A percentile compares a stretch with the other conserved stretches of the same genome.
Evolutionary conservation across 129 eudicot species (phyloP).

Genomic region (Calendula officinalis): DNA sequence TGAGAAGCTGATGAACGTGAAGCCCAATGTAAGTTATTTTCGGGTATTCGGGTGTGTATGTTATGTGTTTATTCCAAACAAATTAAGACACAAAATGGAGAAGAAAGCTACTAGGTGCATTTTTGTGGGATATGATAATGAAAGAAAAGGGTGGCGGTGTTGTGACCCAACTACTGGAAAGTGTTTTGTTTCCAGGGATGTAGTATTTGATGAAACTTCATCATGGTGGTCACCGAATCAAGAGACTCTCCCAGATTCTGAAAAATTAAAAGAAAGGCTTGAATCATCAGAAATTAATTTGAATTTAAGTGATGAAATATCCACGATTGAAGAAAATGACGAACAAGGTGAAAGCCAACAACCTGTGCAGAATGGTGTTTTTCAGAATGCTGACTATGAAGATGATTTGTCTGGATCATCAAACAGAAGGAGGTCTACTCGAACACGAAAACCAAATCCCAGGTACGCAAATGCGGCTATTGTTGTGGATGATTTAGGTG

Average conservation of each 20-base stretch:
- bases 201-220: neutral
- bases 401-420: neutral
- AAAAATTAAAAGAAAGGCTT: neutral
- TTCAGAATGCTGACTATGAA: neutral
- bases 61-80: neutral
- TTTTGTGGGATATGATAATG: neutral
- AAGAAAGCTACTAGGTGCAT: neutral
- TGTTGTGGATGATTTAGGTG: neutral
- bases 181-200: neutral
- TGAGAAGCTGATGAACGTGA: neutral
- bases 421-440: neutral
- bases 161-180: neutral
- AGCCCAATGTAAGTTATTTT: neutral
- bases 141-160: no score
- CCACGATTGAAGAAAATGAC: neutral
- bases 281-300: neutral
- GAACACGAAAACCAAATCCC: neutral
- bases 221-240: neutral
- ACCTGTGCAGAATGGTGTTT: neutral
- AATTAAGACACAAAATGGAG: neutral
- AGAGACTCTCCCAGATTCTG: neutral
- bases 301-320: neutral
- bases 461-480: neutral
- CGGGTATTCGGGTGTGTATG: neutral
- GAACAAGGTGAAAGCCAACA: no score